These are phyloP conservation scores for Triangularia verruculosa DNA, from an alignment of 2,329 filamentous ascomycete species.

Conservation along the genomic window DNA sequence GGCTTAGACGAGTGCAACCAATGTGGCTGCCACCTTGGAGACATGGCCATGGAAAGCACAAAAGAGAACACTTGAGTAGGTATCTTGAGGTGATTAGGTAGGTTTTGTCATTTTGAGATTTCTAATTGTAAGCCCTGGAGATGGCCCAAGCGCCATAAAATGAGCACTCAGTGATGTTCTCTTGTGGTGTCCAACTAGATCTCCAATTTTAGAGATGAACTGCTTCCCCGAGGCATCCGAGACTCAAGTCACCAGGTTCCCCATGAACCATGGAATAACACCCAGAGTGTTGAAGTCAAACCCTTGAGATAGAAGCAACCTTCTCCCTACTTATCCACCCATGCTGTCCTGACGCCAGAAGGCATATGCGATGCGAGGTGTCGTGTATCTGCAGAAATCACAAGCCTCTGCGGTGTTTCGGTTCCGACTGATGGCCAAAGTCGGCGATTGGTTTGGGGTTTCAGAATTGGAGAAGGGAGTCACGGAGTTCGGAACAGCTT, in stretches of 20 bases:
- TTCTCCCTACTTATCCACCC: background rate
- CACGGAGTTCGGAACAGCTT: background rate
- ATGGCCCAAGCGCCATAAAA: background rate
- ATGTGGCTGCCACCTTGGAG: background rate
- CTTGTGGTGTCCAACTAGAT: background rate
- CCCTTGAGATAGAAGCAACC: background rate
- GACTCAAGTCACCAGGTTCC: background rate
- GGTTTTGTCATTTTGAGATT: no score
- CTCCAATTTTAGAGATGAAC: background rate
- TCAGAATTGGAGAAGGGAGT: background rate
- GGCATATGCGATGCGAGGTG: background rate
- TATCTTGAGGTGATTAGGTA: no score
- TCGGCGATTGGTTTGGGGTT: background rate
- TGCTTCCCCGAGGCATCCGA: background rate
- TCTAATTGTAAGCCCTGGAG: no score
- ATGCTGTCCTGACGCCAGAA: background rate
- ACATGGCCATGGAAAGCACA: background rate
- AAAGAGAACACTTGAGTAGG: background rate
- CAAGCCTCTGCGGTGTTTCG: background rate
- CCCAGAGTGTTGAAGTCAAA: background rate
- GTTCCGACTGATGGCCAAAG: background rate
- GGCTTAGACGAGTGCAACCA: background rate
- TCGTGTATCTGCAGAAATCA: background rate
- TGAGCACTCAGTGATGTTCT: background rate
- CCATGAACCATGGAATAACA: background rate